Evolutionary conservation across 495 filamentous ascomycete species (phyloP).

Genomic region (Pyronema omphalodes): DNA sequence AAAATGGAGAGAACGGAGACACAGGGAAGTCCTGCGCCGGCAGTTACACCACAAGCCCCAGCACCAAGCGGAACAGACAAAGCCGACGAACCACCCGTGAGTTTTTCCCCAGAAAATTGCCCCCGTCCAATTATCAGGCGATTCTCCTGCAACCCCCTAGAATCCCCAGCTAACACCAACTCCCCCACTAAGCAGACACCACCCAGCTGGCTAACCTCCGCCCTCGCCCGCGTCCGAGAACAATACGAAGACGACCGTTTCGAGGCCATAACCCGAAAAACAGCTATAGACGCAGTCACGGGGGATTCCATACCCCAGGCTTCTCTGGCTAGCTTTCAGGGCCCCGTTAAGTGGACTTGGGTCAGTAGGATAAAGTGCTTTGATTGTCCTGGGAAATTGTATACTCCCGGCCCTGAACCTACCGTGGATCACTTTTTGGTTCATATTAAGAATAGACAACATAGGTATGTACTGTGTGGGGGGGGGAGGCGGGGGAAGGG

Average conservation of each 20-base stretch:
- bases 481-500: too few relatives aligned
- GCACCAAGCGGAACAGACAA: conserved; percentile 2
- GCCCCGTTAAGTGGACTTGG: conserved; percentile 3
- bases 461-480: too few relatives aligned
- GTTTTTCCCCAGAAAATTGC: too few relatives aligned
- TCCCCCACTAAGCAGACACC: conserved; percentile 43
- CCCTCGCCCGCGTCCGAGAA: conserved; percentile 43
- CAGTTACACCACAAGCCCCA: conserved; percentile 23
- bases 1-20: conserved; percentile 15
- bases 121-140: too few relatives aligned
- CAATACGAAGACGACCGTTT: conserved; percentile 60
- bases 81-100: conserved; percentile 13
- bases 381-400: conserved; percentile 85
- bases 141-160: conserved; percentile 8
- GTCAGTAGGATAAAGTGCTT: conserved; percentile 71
- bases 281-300: conserved; percentile 49
- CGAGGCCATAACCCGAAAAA: conserved; percentile 75
- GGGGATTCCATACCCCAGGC: conserved; percentile 61
- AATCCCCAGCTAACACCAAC: conserved; percentile 11
- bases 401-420: conserved; percentile 66
- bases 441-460: conserved; percentile 28
- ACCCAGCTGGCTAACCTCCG: conserved; percentile 56
- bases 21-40: conserved; percentile 35
- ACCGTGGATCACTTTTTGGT: conserved; percentile 32
- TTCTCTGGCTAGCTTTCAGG: conserved; percentile 40